Evolutionary conservation across 768 basidiomycete genomes (phyloP).

Genomic region (Hirschioporus abietinus): DNA sequence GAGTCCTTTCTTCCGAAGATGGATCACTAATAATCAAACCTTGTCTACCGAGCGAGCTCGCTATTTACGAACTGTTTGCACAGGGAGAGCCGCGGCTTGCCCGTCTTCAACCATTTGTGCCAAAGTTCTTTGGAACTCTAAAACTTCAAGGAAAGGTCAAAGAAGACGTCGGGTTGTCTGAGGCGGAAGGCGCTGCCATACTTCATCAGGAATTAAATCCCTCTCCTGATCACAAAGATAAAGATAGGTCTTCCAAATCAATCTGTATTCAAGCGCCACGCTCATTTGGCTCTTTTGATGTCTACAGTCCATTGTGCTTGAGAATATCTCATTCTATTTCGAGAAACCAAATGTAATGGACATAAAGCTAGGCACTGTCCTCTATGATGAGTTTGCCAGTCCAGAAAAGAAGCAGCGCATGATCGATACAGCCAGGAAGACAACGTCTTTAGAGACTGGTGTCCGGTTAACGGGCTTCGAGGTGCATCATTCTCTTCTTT

Average conservation of each 20-base stretch:
- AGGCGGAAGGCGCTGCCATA: conserved; percentile 18
- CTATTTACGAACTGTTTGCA: conserved; percentile 62
- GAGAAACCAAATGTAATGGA: conserved; percentile 83
- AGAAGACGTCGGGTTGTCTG: conserved; percentile 19
- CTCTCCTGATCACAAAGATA: not conserved
- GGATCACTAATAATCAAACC: conserved; percentile 81
- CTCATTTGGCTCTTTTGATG: conserved; percentile 8
- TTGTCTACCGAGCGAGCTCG: conserved; percentile 54
- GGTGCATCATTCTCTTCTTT: conserved; percentile 37
- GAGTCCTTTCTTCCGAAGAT: conserved; percentile 66
- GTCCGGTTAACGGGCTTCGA: conserved; percentile 87
- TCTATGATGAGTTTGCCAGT: conserved; percentile 67
- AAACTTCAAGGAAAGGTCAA: conserved; percentile 61
- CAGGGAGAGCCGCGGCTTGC: conserved; percentile 31
- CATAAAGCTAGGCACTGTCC: conserved; percentile 85
- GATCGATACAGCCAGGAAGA: conserved; percentile 59
- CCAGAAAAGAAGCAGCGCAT: conserved; percentile 77
- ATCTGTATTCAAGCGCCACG: not conserved
- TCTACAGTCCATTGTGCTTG: conserved; percentile 72
- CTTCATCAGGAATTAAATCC: conserved; percentile 3
- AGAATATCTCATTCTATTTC: conserved; percentile 76
- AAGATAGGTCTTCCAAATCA: not conserved
- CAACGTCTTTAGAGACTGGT: conserved; percentile 75
- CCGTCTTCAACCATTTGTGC: conserved; percentile 55
- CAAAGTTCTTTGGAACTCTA: conserved; percentile 76